Percentiles rank a stretch among this genome's conserved stretches.
Conservation (phyloP, 2,329 filamentous ascomycete species). For the Botryotinia narcissicola region DNA sequence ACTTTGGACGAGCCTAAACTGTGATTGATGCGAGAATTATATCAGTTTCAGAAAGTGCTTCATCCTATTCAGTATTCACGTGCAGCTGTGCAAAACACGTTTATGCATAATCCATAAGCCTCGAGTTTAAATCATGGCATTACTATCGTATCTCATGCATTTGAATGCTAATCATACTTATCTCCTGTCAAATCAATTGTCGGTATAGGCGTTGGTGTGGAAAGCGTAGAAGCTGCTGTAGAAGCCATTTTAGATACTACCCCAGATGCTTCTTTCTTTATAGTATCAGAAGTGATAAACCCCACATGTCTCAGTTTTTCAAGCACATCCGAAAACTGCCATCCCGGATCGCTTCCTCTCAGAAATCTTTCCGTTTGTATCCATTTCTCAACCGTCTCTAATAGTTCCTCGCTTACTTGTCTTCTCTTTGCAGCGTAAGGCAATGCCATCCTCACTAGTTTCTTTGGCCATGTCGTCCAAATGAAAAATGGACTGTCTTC, state of each 20-base stretch:
- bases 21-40: neutral
- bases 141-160: neutral
- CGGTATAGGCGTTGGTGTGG: neutral
- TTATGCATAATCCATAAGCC: neutral
- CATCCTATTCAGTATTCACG: neutral
- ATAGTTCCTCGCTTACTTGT: neutral
- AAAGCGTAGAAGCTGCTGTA: neutral
- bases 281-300: neutral
- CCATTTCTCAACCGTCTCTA: slow-evolving; percentile 9
- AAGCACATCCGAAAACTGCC: neutral
- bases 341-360: neutral
- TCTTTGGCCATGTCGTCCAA: neutral
- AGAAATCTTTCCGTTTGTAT: neutral
- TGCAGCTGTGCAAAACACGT: neutral
- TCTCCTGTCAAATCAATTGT: neutral
- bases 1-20: neutral
- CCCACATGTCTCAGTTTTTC: neutral
- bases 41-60: neutral
- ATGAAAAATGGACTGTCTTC: neutral
- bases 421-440: neutral
- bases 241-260: neutral
- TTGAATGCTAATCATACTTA: neutral
- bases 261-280: neutral
- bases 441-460: neutral
- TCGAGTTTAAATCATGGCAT: neutral